phyloP scores from a whole-genome alignment of 2,329 filamentous ascomycete species.

The Fonsecaea pedrosoi region DNA sequence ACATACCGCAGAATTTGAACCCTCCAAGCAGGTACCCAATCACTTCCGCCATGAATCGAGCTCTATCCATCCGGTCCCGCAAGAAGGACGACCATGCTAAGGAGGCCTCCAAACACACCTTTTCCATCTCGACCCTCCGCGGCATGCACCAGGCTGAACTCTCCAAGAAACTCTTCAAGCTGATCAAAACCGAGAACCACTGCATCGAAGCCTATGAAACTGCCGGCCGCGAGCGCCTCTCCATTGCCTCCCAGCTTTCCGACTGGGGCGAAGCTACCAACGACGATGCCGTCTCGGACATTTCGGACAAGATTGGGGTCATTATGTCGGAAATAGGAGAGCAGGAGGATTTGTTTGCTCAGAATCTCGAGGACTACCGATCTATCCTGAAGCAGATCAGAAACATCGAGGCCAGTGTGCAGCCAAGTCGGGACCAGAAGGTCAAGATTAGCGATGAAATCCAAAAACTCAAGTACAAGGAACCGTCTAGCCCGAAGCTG shows the following conservation, averaged over 20 bases:
- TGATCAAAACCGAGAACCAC: conserved; percentile 95
- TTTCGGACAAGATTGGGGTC: conserved; percentile 95
- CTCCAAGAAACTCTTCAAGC: conserved; percentile 82
- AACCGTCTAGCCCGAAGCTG: conserved; percentile 81
- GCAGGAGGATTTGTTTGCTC: conserved; percentile 87
- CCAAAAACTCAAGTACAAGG: conserved; percentile 86
- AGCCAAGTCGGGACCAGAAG: conserved; percentile 87
- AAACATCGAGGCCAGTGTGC: conserved; percentile 93
- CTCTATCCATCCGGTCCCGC: conserved; percentile 49
- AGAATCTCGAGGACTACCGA: conserved; percentile 84
- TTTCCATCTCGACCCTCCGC: conserved; percentile 85
- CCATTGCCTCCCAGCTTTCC: conserved; percentile 87
- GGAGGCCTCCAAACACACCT: conserved; percentile 67
- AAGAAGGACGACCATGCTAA: conserved; percentile 43
- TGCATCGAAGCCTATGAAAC: conserved; percentile 83
- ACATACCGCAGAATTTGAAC: neutral
- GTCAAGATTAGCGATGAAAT: conserved; percentile 92
- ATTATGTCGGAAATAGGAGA: conserved; percentile 90
- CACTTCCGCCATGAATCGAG: conserved; percentile 49
- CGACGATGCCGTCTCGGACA: conserved; percentile 84
- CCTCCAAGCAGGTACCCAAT: neutral
- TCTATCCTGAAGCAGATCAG: conserved; percentile 85
- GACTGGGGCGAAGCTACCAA: conserved; percentile 95
- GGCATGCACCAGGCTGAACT: conserved; percentile 85
- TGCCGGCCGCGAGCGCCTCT: conserved; percentile 81